These are phyloP conservation scores for Haplosporangium gracile DNA, from an alignment of 192 early-diverging fungal species.

Conservation along the genomic window DNA sequence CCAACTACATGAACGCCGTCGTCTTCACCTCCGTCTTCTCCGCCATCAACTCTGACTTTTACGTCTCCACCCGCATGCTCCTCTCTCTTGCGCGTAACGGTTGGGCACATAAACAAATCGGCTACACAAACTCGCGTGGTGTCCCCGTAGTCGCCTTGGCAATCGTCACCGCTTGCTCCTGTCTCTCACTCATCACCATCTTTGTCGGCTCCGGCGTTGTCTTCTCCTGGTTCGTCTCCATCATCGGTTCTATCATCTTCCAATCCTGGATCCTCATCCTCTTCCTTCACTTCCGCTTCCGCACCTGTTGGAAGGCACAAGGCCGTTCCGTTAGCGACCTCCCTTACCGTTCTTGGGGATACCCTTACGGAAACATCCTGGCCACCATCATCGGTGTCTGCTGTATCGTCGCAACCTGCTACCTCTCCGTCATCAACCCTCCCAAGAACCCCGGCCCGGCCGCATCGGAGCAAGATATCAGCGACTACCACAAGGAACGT, in stretches of 20 bases:
- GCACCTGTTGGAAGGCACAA: conserved; percentile 79
- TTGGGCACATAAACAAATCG: conserved; percentile 76
- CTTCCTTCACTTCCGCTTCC: conserved; percentile 85
- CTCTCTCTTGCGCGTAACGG: conserved; percentile 80
- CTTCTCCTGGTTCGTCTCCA: conserved; percentile 72
- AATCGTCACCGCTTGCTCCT: conserved; percentile 73
- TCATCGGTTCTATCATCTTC: conserved; percentile 80
- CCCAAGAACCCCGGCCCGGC: conserved; percentile 50
- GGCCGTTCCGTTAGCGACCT: conserved; percentile 71
- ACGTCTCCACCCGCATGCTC: conserved; percentile 83
- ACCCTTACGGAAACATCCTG: conserved; percentile 64
- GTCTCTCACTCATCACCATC: conserved; percentile 70
- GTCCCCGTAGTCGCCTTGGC: conserved; percentile 72
- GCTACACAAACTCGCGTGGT: conserved; percentile 69
- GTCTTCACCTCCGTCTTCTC: conserved; percentile 74
- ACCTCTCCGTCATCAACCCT: conserved; percentile 67
- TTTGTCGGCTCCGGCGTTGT: conserved; percentile 74
- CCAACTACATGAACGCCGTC: conserved; percentile 78
- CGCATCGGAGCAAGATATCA: neutral
- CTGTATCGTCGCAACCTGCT: conserved; percentile 64
- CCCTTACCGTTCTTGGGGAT: conserved; percentile 63
- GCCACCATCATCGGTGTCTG: conserved; percentile 72
- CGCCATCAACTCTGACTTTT: conserved; percentile 88
- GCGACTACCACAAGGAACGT: neutral
- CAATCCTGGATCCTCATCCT: conserved; percentile 86